Conservation (phyloP, 2,329 filamentous ascomycete genomes). For the Cercospora sp. region DNA sequence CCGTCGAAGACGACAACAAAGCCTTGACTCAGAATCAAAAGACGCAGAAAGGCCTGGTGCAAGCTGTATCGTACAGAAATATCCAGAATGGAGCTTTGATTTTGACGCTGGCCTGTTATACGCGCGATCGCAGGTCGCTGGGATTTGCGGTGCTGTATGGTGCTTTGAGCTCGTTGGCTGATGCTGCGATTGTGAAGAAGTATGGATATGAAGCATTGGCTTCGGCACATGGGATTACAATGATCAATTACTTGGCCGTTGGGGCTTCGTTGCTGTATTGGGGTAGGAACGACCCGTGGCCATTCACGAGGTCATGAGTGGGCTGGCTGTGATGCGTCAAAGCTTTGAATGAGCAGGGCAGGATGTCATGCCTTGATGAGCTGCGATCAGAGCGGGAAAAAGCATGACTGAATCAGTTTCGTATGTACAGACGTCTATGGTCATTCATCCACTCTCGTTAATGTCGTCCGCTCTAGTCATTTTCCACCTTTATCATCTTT, state of each 20-base stretch:
- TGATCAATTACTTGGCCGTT: constrained; percentile 32
- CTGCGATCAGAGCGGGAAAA: neutral
- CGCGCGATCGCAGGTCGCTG: constrained; percentile 35
- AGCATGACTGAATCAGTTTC: neutral
- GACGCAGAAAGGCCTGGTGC: constrained; percentile 32
- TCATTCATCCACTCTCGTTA: neutral
- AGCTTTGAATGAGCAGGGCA: neutral
- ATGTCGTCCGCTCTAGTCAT: neutral
- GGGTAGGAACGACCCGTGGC: constrained; percentile 30
- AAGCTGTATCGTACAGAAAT: constrained; percentile 36
- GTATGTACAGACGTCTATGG: neutral
- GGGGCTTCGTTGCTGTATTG: constrained; percentile 37
- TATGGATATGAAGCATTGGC: constrained; percentile 34
- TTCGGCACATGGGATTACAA: constrained; percentile 35
- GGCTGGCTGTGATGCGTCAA: neutral
- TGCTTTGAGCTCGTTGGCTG: constrained; percentile 35
- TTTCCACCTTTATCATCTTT: neutral
- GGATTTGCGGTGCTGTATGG: constrained; percentile 33
- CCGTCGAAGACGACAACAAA: constrained; percentile 12
- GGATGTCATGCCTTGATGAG: neutral
- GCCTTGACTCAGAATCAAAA: constrained; percentile 27
- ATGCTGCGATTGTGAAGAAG: constrained; percentile 34
- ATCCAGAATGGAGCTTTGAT: constrained; percentile 37
- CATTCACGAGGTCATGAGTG: neutral
- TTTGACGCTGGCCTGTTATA: constrained; percentile 36